phyloP scores from a whole-genome alignment of 176 grass and related monocot species.

The Cymbopogon citratus region DNA sequence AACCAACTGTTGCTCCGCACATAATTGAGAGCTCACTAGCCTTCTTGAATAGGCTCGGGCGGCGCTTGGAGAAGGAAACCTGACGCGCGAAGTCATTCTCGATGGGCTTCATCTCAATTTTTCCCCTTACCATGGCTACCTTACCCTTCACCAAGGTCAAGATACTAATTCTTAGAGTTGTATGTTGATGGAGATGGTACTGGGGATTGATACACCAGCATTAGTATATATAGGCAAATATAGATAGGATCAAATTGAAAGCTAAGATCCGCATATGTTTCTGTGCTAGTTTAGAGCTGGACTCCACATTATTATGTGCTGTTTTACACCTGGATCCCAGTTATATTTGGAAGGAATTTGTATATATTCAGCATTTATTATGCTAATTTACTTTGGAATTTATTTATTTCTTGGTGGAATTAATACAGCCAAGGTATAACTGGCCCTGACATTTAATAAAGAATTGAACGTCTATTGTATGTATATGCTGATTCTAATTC shows the following conservation, averaged over 20 bases:
- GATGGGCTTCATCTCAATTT: not conserved
- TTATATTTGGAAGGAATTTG: not conserved
- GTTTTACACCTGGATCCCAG: not conserved
- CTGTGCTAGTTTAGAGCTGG: not conserved
- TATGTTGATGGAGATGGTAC: not conserved
- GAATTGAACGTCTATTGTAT: not conserved
- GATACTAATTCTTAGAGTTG: not conserved
- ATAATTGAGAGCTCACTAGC: not conserved
- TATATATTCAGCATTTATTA: not conserved
- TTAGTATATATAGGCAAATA: not conserved
- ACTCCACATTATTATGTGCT: too few relatives aligned
- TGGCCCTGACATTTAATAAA: not conserved
- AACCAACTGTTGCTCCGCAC: not conserved
- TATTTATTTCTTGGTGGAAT: not conserved
- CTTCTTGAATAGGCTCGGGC: constrained; percentile 16
- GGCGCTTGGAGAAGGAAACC: not conserved
- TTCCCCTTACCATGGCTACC: not conserved
- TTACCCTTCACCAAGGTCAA: not conserved
- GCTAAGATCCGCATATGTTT: not conserved
- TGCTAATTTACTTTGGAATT: not conserved
- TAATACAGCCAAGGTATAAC: not conserved
- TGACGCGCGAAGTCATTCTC: not conserved
- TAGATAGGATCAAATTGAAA: not conserved
- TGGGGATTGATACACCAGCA: not conserved
- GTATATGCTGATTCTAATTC: not conserved